phyloP scores from a whole-genome alignment of 2,329 filamentous ascomycete species.

The Orbilia oligospora region DNA sequence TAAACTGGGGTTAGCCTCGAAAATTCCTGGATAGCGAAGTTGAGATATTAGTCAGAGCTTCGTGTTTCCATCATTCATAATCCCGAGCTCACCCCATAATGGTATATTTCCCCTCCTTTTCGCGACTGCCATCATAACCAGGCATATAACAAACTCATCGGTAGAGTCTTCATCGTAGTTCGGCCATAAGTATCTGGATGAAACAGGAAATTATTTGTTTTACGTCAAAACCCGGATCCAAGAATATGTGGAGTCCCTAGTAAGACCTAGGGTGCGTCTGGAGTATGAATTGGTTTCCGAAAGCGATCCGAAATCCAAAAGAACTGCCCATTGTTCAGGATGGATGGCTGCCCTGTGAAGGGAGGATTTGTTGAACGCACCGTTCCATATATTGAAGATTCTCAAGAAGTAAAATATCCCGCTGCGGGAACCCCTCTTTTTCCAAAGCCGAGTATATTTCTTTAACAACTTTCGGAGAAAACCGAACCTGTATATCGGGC shows the following conservation, averaged over 20 bases:
- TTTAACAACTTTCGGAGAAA: slow-evolving; percentile 83
- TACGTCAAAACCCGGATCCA: slow-evolving; percentile 16
- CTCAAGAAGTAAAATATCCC: slow-evolving; percentile 85
- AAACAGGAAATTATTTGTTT: slow-evolving; percentile 26
- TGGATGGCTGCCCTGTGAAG: not conserved
- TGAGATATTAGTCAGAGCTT: not conserved
- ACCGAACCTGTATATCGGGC: slow-evolving; percentile 72
- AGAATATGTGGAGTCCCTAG: not conserved
- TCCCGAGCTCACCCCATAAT: slow-evolving; percentile 79
- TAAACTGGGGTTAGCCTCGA: slow-evolving; percentile 81
- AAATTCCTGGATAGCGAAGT: slow-evolving; percentile 73
- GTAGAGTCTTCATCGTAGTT: slow-evolving; percentile 89
- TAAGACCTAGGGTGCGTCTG: not conserved
- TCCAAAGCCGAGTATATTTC: slow-evolving; percentile 92
- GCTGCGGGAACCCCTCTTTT: slow-evolving; percentile 81
- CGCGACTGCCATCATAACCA: slow-evolving; percentile 86
- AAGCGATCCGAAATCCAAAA: slow-evolving; percentile 9
- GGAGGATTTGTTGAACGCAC: slow-evolving; percentile 67
- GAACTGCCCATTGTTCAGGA: slow-evolving; percentile 1
- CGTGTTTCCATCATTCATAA: not conserved
- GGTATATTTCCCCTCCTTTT: slow-evolving; percentile 89
- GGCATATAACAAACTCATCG: slow-evolving; percentile 89
- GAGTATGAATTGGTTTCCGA: slow-evolving; percentile 3
- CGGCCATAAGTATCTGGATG: slow-evolving; percentile 87
- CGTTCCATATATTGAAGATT: slow-evolving; percentile 90